These are phyloP conservation scores for Solanum rostratum DNA, from an alignment of 257 asterid species.

Conservation along the genomic window DNA sequence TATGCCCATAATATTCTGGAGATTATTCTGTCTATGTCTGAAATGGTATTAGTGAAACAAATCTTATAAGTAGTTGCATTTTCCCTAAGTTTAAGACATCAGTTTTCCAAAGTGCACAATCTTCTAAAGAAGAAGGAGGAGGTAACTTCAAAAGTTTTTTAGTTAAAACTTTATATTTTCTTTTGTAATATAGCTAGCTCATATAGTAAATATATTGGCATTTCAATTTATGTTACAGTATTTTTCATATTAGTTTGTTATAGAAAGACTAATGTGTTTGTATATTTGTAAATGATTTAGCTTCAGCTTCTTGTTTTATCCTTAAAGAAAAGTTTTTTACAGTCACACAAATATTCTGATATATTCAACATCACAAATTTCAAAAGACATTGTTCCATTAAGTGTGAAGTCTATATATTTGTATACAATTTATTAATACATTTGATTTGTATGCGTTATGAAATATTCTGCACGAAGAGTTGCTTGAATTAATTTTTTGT, in stretches of 20 bases:
- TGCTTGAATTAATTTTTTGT: neutral
- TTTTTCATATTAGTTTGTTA: neutral
- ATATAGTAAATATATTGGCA: neutral
- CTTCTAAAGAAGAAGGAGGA: neutral
- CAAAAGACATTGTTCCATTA: too few relatives aligned
- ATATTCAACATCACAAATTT: neutral
- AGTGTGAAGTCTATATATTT: too few relatives aligned
- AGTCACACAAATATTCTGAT: neutral
- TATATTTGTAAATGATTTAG: neutral
- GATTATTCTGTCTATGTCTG: neutral
- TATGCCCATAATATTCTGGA: neutral
- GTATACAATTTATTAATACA: too few relatives aligned
- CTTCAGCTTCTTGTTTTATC: neutral
- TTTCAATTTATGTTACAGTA: neutral
- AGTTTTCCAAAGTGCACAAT: neutral
- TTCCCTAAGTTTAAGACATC: neutral
- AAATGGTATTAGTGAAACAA: neutral
- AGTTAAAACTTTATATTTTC: neutral
- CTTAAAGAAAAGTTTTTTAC: neutral
- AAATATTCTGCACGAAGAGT: too few relatives aligned
- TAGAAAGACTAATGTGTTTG: neutral
- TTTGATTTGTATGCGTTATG: too few relatives aligned
- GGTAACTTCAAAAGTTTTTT: neutral
- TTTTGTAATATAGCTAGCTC: neutral
- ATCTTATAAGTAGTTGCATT: neutral